Evolutionary conservation across 192 early-diverging fungal species (phyloP).

Genomic region (Umbelopsis isabellina): DNA sequence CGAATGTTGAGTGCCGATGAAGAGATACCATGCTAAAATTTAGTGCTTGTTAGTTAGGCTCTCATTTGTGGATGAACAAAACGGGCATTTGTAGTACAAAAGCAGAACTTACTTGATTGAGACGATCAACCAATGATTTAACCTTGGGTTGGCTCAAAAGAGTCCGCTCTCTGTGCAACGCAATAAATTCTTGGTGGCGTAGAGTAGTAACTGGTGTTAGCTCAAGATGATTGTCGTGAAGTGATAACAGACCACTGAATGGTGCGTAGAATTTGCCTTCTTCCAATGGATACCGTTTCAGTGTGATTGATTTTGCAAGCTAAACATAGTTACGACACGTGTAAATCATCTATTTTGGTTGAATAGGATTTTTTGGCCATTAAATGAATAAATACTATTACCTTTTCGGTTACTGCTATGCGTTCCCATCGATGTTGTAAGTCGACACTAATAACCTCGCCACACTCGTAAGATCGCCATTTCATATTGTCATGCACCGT

Average conservation of each 20-base stretch:
- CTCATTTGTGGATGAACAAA: not conserved
- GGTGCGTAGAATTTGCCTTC: constrained; percentile 21
- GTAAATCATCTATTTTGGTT: not conserved
- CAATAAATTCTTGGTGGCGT: constrained; percentile 19
- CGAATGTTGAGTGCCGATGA: not conserved
- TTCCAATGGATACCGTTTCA: not conserved
- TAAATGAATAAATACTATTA: not conserved
- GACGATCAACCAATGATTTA: constrained; percentile 16
- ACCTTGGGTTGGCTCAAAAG: constrained; percentile 7
- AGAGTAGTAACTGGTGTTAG: not conserved
- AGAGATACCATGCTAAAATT: constrained; percentile 10
- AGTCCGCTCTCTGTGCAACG: constrained; percentile 20
- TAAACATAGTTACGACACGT: not conserved
- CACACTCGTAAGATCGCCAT: constrained; percentile 18
- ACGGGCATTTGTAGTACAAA: not conserved
- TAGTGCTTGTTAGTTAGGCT: not conserved
- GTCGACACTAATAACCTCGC: constrained; percentile 26
- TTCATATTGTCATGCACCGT: constrained; percentile 10
- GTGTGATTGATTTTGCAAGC: not conserved
- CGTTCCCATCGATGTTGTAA: constrained; percentile 31
- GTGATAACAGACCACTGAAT: constrained; percentile 19
- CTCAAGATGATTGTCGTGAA: constrained; percentile 27
- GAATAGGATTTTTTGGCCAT: not conserved
- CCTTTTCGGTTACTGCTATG: constrained; percentile 32
- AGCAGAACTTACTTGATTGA: constrained; percentile 20